Evolutionary conservation across 2,329 filamentous ascomycete species (phyloP).

Genomic region (Colletotrichum sublineola): DNA sequence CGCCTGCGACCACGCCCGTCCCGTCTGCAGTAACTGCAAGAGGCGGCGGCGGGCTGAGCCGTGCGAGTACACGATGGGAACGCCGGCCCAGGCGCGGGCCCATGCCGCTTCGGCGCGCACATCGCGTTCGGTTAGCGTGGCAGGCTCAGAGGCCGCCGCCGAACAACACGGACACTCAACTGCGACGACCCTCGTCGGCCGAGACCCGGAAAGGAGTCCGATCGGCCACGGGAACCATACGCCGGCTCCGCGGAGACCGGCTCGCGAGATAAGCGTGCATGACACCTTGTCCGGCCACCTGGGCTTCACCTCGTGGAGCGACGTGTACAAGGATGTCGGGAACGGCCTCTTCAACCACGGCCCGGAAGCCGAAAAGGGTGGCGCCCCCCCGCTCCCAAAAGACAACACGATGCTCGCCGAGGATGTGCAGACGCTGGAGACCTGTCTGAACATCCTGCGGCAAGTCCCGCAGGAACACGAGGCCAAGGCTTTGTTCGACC

Average conservation of each 20-base stretch:
- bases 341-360: slow-evolving; percentile 50
- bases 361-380: not conserved
- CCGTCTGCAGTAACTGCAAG: slow-evolving; percentile 55
- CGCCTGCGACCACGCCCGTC: slow-evolving; percentile 58
- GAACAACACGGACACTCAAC: slow-evolving; percentile 5
- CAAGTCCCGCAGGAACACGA: slow-evolving; percentile 48
- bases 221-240: not conserved
- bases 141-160: not conserved
- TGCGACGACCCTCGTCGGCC: not conserved
- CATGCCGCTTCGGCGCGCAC: not conserved
- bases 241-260: not conserved
- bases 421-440: slow-evolving; percentile 48
- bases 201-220: not conserved
- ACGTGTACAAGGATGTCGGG: slow-evolving; percentile 58
- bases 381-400: slow-evolving; percentile 39
- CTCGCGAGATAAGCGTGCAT: not conserved
- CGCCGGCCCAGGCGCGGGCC: slow-evolving; percentile 14
- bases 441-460: slow-evolving; percentile 54
- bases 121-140: not conserved
- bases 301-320: slow-evolving; percentile 59
- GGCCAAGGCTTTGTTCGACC: slow-evolving; percentile 35
- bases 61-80: slow-evolving; percentile 52
- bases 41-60: slow-evolving; percentile 49
- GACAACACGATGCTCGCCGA: not conserved
- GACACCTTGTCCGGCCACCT: slow-evolving; percentile 53